Evolutionary conservation across 495 filamentous ascomycete species (phyloP).

Genomic region (Tuber indicum): DNA sequence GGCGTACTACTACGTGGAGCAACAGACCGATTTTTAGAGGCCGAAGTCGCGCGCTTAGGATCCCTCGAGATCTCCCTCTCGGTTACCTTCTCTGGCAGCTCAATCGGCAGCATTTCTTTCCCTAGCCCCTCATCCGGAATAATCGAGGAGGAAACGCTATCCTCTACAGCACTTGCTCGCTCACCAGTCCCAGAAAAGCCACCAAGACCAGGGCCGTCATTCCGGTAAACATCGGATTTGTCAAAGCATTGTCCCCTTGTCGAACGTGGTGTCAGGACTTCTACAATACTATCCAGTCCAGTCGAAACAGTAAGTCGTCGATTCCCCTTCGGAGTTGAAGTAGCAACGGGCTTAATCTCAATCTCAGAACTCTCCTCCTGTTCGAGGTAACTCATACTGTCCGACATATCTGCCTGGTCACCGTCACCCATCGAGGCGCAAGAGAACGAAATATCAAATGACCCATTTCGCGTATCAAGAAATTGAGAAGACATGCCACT

Average conservation of each 20-base stretch:
- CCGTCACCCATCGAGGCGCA: constrained; percentile 9
- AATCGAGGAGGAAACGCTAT: not conserved
- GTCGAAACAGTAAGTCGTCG: constrained; percentile 20
- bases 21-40: not conserved
- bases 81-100: not conserved
- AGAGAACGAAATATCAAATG: constrained; percentile 16
- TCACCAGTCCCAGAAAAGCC: constrained; percentile 11
- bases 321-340: constrained; percentile 24
- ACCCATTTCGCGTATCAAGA: constrained; percentile 15
- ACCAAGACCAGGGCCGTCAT: constrained; percentile 11
- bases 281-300: constrained; percentile 32
- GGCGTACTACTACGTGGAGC: not conserved
- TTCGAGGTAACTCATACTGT: constrained; percentile 9
- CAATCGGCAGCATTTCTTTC: not conserved
- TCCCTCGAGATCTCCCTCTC: not conserved
- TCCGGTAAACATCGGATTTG: constrained; percentile 9
- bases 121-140: not conserved
- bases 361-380: constrained; percentile 26
- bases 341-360: constrained; percentile 23
- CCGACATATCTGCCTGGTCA: constrained; percentile 8
- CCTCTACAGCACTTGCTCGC: not conserved
- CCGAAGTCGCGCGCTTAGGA: not conserved
- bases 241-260: constrained; percentile 18
- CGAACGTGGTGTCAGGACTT: constrained; percentile 26
- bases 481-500: constrained; percentile 11